A percentile compares a stretch with the other conserved stretches of the same genome.
Conservation (phyloP, 495 filamentous ascomycete species). For the Annulohypoxylon moriforme region DNA sequence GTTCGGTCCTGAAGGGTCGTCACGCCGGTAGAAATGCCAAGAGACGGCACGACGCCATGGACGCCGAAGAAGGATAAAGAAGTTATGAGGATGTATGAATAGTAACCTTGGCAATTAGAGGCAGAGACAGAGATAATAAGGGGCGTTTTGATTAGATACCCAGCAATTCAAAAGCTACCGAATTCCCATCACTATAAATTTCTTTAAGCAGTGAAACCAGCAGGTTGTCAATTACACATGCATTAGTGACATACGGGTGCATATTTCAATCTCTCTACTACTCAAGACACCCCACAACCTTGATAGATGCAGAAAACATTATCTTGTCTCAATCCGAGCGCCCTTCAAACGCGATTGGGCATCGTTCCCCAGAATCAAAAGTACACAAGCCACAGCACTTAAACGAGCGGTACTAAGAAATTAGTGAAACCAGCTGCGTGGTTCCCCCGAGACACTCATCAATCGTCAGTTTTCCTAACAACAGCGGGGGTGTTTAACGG, state of each 20-base stretch:
- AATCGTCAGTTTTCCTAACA: neutral
- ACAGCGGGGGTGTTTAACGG: neutral
- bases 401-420: neutral
- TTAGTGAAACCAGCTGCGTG: conserved; percentile 2
- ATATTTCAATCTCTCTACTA: neutral
- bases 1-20: conserved; percentile 67
- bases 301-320: neutral
- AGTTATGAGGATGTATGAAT: conserved; percentile 2
- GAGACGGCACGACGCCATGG: conserved; percentile 80
- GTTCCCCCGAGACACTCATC: conserved; percentile 4
- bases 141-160: conserved; percentile 25
- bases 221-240: conserved; percentile 2
- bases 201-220: neutral
- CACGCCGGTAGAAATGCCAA: conserved; percentile 61
- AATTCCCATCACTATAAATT: neutral
- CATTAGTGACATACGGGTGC: neutral
- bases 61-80: conserved; percentile 76
- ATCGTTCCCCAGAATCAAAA: neutral
- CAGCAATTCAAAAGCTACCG: conserved; percentile 11
- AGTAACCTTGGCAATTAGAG: neutral
- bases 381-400: neutral
- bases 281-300: neutral
- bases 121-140: neutral
- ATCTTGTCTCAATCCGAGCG: neutral
- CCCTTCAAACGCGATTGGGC: neutral